phyloP scores from a whole-genome alignment of 306 rosid species.

The Arachis hypogaea region DNA sequence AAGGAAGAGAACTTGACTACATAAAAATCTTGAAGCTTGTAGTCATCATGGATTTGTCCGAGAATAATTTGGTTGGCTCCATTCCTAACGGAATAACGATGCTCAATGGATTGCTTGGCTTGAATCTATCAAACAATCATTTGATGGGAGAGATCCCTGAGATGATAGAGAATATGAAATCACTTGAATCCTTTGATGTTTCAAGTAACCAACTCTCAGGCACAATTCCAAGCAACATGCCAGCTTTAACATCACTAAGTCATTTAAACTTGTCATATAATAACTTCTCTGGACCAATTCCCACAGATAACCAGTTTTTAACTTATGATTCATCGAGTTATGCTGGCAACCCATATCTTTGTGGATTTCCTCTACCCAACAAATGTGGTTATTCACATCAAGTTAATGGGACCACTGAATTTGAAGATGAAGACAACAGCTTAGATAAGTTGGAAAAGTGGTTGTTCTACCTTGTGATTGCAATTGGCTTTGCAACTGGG shows the following conservation, averaged over 20 bases:
- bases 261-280: neutral
- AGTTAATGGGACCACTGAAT: neutral
- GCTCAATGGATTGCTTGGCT: neutral
- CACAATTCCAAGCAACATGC: neutral
- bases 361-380: neutral
- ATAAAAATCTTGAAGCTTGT: neutral
- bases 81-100: neutral
- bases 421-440: neutral
- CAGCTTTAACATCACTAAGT: neutral
- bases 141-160: neutral
- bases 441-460: neutral
- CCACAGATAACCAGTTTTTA: neutral
- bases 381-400: neutral
- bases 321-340: neutral
- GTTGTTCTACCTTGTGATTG: neutral
- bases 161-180: neutral
- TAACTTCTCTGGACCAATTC: conserved; percentile 14
- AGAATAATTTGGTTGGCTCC: neutral
- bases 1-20: conserved; percentile 8
- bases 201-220: conserved; percentile 18
- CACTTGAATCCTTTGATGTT: conserved; percentile 6
- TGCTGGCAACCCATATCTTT: neutral
- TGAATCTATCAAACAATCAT: neutral
- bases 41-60: neutral
- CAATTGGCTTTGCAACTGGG: neutral